phyloP scores from a whole-genome alignment of 257 asterid genomes.

The Asclepias syriaca region DNA sequence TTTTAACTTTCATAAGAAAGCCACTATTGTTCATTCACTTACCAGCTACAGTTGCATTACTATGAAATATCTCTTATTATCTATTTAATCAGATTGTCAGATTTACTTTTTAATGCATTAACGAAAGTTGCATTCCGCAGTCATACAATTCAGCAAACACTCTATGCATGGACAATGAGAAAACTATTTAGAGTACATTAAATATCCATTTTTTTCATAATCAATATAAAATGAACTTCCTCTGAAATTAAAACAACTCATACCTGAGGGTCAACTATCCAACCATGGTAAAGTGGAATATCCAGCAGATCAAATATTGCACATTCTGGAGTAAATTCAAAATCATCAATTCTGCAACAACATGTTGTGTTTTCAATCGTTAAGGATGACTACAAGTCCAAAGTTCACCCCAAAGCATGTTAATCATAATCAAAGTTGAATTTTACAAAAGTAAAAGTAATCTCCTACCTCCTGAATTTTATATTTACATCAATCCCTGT shows the following conservation, averaged over 20 bases:
- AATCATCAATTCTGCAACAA: constrained; percentile 75
- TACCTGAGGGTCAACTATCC: constrained; percentile 99
- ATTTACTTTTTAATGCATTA: neutral
- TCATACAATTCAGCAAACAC: neutral
- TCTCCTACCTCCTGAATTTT: constrained; percentile 68
- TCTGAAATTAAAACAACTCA: constrained; percentile 14
- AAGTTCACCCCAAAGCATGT: constrained; percentile 9
- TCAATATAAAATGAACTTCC: neutral
- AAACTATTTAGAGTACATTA: neutral
- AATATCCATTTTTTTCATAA: neutral
- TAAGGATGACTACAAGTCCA: constrained; percentile 8
- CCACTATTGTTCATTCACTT: neutral
- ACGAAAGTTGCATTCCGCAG: neutral
- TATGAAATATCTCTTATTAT: neutral
- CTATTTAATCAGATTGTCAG: neutral
- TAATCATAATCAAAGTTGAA: constrained; percentile 1
- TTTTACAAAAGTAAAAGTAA: neutral
- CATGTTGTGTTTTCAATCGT: constrained; percentile 19
- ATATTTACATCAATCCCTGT: constrained; percentile 96
- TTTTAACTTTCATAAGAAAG: neutral
- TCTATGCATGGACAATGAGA: neutral
- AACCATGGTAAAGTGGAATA: constrained; percentile 97
- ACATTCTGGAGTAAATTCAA: constrained; percentile 94
- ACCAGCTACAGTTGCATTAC: neutral
- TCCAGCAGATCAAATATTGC: constrained; percentile 94